Percentiles rank a stretch among this genome's conserved stretches.
These are phyloP conservation scores for Puccinia triticina DNA, from an alignment of 1,284 basidiomycete genomes.

Conservation along the genomic window DNA sequence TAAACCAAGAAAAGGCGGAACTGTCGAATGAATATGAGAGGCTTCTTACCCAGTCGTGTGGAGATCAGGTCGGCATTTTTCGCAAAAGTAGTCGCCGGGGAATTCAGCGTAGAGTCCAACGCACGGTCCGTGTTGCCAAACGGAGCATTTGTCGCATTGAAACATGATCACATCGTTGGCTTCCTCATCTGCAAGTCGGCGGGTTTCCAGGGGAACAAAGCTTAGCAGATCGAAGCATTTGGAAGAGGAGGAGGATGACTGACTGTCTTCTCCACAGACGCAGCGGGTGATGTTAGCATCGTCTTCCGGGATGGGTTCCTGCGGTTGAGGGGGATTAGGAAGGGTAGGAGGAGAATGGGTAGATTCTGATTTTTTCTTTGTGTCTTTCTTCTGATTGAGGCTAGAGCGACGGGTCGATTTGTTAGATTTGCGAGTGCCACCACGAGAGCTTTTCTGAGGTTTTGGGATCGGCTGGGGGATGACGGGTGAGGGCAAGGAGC, in stretches of 20 bases:
- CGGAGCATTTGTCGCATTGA: constrained; percentile 93
- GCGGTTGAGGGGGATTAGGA: neutral
- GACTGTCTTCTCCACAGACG: constrained; percentile 43
- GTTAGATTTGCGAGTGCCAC: constrained; percentile 17
- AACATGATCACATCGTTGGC: constrained; percentile 79
- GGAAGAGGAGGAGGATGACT: neutral
- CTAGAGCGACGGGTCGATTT: constrained; percentile 13
- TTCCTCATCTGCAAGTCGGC: constrained; percentile 66
- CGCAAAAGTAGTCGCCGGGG: constrained; percentile 76
- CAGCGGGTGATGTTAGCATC: constrained; percentile 40
- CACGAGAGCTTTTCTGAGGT: constrained; percentile 5
- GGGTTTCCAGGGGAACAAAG: constrained; percentile 1
- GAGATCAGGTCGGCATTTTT: constrained; percentile 84
- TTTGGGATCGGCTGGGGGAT: neutral
- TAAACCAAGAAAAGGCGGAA: constrained; percentile 24
- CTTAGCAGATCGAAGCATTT: constrained; percentile 43
- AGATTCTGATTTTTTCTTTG: constrained; percentile 18
- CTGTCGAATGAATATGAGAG: neutral
- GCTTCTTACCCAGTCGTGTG: constrained; percentile 64
- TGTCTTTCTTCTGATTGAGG: constrained; percentile 13
- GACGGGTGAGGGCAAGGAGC: constrained; percentile 19
- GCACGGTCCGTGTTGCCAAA: constrained; percentile 97
- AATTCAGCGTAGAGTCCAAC: constrained; percentile 81
- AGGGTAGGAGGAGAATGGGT: neutral
- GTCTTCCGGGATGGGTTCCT: constrained; percentile 13